Conservation (phyloP, 1,139 yeast species). For the Geotrichum reessii region DNA sequence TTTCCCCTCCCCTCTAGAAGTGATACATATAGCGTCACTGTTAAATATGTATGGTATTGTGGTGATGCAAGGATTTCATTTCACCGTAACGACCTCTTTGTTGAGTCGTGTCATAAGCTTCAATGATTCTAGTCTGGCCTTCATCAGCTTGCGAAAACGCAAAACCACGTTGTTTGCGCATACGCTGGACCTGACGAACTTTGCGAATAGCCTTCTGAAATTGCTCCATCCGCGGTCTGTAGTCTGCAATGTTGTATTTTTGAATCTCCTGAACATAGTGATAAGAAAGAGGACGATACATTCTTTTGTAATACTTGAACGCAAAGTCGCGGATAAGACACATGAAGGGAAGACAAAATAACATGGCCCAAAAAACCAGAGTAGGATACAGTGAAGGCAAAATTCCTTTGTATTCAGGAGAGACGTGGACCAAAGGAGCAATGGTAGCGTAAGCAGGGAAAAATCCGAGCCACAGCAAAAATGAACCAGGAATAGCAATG, state of each 20-base stretch:
- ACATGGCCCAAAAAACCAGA: conserved; percentile 76
- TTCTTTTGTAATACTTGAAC: conserved; percentile 92
- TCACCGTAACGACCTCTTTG: conserved; percentile 52
- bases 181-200: conserved; percentile 95
- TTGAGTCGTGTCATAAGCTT: conserved; percentile 90
- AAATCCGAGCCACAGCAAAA: conserved; percentile 73
- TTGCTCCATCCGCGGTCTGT: conserved; percentile 91
- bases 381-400: conserved; percentile 71
- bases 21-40: too few relatives aligned
- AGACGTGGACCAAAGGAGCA: conserved; percentile 79
- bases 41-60: conserved; percentile 16
- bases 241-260: conserved; percentile 88
- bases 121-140: conserved; percentile 83
- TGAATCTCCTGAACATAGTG: conserved; percentile 97
- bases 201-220: conserved; percentile 96
- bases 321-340: conserved; percentile 83
- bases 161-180: conserved; percentile 97
- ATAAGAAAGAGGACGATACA: conserved; percentile 84
- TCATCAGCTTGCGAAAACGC: conserved; percentile 96
- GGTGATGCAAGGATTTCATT: conserved; percentile 31
- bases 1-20: not conserved
- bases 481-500: conserved; percentile 92
- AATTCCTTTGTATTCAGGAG: conserved; percentile 80
- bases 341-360: conserved; percentile 65
- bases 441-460: conserved; percentile 82